Evolutionary conservation across 306 rosid genomes (phyloP), one percentile per base, ranked within the genome.

Genomic region (Lablab purpureus): DNA sequence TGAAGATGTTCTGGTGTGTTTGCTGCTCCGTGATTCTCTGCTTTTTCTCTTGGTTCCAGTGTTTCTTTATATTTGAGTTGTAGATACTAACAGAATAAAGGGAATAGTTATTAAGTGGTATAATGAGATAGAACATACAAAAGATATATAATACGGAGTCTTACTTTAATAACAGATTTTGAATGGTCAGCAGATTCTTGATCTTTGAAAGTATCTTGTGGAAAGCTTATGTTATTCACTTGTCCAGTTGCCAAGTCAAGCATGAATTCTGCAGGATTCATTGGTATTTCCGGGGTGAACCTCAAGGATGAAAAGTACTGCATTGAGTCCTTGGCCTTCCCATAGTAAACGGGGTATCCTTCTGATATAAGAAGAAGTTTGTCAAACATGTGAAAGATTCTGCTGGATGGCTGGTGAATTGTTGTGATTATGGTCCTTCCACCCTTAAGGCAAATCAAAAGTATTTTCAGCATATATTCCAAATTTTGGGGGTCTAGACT

Each of bases 371-470:
- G 79, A 78, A 94, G 91, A 52, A 92, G 97, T 82, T 92, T 94
- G 84, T 91, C 91, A 85, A 94, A 95, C 95, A 84, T 91, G 86
- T 92, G 93, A 79, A 95, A 95, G 86, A 91, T 94, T 84, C 94
- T 88, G 87, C 99, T 92, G 4, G 99, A 94, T 70, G 99, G 97
- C 69, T 92, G 99, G 77, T 94, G 99, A 84, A 94, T 94, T 27
- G 99, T 94, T 43, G 96, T 94, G 84, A 94, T 87, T 89, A 94
- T 92, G 52, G 97, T 92, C 83, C 97, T 90, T 82, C 97, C 99
- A 5, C 92, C 88, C 99, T 92, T 62, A 46, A 59, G 25, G 45
- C 15, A 79, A 67, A 54, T n/a, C 78, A 69, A 65, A 56, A 32
- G 62, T 70, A 65, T 14, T 75, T 76, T 75, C 51, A 74, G 81